Evolutionary conservation across 768 basidiomycete species (phyloP).

Genomic region (Dentipellis fragilis): DNA sequence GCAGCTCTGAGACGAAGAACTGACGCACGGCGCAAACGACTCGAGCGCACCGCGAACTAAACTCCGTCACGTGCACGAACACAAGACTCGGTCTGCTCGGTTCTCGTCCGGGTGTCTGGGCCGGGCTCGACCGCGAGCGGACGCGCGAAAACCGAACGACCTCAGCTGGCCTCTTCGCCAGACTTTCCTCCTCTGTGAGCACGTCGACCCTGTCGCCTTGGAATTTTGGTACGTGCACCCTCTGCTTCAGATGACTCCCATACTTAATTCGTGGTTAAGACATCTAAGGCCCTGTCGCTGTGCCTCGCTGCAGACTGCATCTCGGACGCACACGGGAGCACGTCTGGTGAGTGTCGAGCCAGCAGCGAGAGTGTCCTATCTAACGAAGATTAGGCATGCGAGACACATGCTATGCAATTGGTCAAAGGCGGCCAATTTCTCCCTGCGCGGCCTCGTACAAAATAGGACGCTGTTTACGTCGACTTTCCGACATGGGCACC

Average conservation of each 20-base stretch:
- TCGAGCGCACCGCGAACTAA: neutral
- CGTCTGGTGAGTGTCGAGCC: conserved; percentile 13
- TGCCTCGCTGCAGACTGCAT: neutral
- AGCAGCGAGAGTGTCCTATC: neutral
- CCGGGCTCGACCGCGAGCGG: neutral
- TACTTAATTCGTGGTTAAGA: no score
- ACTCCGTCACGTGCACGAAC: neutral
- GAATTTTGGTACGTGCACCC: no score
- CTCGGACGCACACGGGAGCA: conserved; percentile 4
- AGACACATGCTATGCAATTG: conserved; percentile 66
- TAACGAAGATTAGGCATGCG: conserved; percentile 36
- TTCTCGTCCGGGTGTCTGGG: neutral
- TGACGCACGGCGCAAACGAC: neutral
- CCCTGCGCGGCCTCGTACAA: conserved; percentile 12
- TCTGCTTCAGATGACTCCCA: no score
- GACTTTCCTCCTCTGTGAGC: neutral
- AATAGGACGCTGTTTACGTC: neutral
- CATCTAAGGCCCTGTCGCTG: neutral
- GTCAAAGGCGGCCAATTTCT: conserved; percentile 40
- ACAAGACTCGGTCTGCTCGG: neutral
- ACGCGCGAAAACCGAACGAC: neutral
- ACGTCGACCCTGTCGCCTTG: no score
- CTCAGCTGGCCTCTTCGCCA: neutral
- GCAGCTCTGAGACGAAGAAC: neutral
- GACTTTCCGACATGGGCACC: conserved; percentile 3